Conservation (phyloP, 1,284 basidiomycete genomes). For the Salmacisia buchloeana region DNA sequence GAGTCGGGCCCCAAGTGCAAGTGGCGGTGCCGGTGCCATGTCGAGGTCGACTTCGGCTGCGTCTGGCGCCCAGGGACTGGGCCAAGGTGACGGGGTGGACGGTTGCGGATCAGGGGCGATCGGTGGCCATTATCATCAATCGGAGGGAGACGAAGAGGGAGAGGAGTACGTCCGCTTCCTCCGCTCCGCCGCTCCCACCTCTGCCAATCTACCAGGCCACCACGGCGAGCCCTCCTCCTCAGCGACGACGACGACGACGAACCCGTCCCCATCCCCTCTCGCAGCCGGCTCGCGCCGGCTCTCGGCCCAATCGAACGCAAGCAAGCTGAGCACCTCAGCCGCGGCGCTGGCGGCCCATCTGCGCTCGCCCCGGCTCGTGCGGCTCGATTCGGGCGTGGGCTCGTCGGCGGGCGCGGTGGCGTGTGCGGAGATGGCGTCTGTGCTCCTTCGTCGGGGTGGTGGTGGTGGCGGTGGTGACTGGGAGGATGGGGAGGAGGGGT, state of each 20-base stretch:
- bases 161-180: too few relatives aligned
- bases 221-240: too few relatives aligned
- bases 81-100: too few relatives aligned
- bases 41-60: not conserved
- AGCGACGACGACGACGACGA: too few relatives aligned
- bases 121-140: too few relatives aligned
- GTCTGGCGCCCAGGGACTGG: not conserved
- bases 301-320: slow-evolving; percentile 5
- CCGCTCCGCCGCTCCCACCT: too few relatives aligned
- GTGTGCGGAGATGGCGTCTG: not conserved
- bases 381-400: not conserved
- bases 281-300: not conserved
- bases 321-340: not conserved
- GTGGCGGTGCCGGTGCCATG: too few relatives aligned
- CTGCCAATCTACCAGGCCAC: too few relatives aligned
- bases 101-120: too few relatives aligned
- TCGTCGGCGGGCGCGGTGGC: not conserved
- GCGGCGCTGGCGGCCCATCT: not conserved
- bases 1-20: slow-evolving; percentile 5
- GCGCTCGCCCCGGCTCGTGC: slow-evolving; percentile 2
- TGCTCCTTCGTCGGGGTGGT: too few relatives aligned
- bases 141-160: too few relatives aligned
- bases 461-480: not conserved
- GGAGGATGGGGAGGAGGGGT: not conserved
- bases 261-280: not conserved